Conservation (phyloP, 441 rosid species). For the Bocquillonia castaneifolia region DNA sequence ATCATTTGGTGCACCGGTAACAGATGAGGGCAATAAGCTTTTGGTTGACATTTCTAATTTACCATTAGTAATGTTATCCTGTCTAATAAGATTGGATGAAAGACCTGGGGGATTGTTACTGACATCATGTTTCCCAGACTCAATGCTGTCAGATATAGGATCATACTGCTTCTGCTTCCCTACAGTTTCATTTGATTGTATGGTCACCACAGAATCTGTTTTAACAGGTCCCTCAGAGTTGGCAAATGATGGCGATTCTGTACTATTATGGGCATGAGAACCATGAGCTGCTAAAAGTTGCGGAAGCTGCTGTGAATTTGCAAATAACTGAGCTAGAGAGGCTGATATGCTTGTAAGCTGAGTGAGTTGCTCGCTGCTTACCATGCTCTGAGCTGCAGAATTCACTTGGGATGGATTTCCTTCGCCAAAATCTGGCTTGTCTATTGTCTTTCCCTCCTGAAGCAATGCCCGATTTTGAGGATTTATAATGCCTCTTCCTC, state of each 20-base stretch:
- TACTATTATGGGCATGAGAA: conserved; percentile 33
- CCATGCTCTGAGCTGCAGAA: conserved; percentile 41
- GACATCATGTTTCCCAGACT: conserved; percentile 29
- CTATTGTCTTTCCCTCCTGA: conserved; percentile 28
- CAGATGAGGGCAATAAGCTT: conserved; percentile 30
- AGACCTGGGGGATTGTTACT: conserved; percentile 22
- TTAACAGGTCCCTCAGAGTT: conserved; percentile 33
- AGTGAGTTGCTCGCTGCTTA: conserved; percentile 49
- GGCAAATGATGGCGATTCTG: conserved; percentile 30
- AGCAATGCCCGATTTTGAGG: conserved; percentile 33
- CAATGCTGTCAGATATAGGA: conserved; percentile 45
- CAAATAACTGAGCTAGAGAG: conserved; percentile 73
- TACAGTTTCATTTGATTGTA: conserved; percentile 32
- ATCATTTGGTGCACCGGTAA: conserved; percentile 28
- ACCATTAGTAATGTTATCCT: conserved; percentile 29
- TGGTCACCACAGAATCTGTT: conserved; percentile 29
- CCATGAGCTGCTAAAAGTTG: conserved; percentile 50
- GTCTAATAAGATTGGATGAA: conserved; percentile 19
- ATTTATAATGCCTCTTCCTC: conserved; percentile 31
- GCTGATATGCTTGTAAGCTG: conserved; percentile 66
- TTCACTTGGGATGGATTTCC: conserved; percentile 29
- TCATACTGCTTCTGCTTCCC: conserved; percentile 43
- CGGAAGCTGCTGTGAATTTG: conserved; percentile 72
- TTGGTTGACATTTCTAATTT: conserved; percentile 26
- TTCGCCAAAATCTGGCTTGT: conserved; percentile 25